phyloP scores from a whole-genome alignment of 257 asterid genomes.

The Forsythia viridissima region DNA sequence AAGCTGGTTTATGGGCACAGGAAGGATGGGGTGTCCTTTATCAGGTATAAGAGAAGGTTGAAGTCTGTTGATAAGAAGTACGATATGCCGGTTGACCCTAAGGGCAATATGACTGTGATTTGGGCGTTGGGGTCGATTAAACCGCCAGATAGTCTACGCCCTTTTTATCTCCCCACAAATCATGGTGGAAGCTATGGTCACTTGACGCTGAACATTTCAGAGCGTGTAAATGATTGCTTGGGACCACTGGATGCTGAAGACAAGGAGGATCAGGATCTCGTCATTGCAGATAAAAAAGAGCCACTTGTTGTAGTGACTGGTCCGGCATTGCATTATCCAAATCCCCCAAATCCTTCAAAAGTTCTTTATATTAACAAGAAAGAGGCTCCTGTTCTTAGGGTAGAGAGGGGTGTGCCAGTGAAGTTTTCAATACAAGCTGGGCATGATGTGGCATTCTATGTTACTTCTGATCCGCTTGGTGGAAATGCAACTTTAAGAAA shows the following conservation, averaged over 20 bases:
- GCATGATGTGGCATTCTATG: conserved; percentile 93
- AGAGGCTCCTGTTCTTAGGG: conserved; percentile 90
- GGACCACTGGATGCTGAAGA: conserved; percentile 93
- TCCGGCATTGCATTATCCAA: conserved; percentile 83
- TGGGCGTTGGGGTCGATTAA: conserved; percentile 90
- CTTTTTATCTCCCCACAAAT: conserved; percentile 92
- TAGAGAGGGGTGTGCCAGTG: conserved; percentile 93
- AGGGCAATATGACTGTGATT: conserved; percentile 66
- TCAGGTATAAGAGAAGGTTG: conserved; percentile 75
- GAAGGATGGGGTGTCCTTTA: conserved; percentile 88
- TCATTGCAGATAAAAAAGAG: conserved; percentile 87
- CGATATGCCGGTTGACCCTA: conserved; percentile 58
- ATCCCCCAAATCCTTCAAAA: conserved; percentile 92
- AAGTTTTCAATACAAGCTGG: conserved; percentile 96
- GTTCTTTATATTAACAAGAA: conserved; percentile 91
- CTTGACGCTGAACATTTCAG: conserved; percentile 69
- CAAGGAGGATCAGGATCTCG: conserved; percentile 95
- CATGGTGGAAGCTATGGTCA: conserved; percentile 87
- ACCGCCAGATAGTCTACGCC: conserved; percentile 90
- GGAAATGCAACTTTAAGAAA: conserved; percentile 95
- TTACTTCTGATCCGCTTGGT: conserved; percentile 94
- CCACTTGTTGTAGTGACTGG: conserved; percentile 78
- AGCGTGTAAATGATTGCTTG: conserved; percentile 70
- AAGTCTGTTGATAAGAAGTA: conserved; percentile 58
- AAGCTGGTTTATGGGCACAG: conserved; percentile 78